Percentiles rank a stretch among this genome's conserved stretches.
phyloP scores from a whole-genome alignment of 352 stramenopile species.

The Thraustotheca clavata region DNA sequence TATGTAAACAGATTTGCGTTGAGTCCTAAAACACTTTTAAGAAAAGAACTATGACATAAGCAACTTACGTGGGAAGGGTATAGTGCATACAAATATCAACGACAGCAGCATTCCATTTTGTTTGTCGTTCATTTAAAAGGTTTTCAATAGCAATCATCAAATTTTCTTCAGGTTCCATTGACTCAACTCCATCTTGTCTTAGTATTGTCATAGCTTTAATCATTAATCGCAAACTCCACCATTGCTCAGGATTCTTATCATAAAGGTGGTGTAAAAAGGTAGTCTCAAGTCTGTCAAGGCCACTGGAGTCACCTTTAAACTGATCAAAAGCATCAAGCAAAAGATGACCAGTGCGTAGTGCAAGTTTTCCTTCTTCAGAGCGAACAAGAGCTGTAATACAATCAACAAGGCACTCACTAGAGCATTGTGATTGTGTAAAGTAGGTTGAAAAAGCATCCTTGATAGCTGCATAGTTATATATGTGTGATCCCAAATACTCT shows the following conservation, averaged over 20 bases:
- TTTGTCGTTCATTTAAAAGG: background rate
- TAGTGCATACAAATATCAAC: slow-evolving; percentile 13
- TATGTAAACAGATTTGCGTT: background rate
- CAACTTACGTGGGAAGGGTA: background rate
- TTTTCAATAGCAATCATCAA: background rate
- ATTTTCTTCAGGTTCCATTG: background rate
- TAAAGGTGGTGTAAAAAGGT: background rate
- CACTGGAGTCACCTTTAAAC: background rate
- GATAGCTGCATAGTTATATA: slow-evolving; percentile 24
- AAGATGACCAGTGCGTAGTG: slow-evolving; percentile 47
- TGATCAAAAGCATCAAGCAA: slow-evolving; percentile 33
- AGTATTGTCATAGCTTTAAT: background rate
- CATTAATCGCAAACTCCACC: slow-evolving; percentile 13
- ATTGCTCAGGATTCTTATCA: background rate
- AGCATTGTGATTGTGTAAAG: background rate
- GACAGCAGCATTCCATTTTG: background rate
- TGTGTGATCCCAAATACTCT: background rate
- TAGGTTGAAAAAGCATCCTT: background rate
- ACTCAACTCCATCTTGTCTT: background rate
- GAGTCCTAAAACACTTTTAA: background rate
- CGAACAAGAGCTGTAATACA: slow-evolving; percentile 18
- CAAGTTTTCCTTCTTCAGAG: slow-evolving; percentile 25
- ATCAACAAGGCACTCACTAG: background rate
- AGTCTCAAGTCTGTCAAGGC: background rate
- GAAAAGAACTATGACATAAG: background rate